phyloP scores from a whole-genome alignment of 805 yeast species.

The Myxozyma melibiosi region DNA sequence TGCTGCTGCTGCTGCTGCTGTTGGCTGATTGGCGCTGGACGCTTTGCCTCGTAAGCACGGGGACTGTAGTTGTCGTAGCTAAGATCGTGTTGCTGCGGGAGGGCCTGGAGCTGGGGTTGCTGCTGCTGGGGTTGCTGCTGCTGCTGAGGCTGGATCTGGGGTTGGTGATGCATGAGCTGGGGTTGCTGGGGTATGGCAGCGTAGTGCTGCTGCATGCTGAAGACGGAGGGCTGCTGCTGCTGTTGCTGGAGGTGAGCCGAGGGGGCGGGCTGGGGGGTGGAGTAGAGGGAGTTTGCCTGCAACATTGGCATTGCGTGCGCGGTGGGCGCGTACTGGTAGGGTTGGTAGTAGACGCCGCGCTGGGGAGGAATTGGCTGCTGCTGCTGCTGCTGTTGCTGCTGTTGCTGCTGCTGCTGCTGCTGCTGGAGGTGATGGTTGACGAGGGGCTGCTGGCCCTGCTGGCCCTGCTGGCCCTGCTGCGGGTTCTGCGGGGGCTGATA shows the following conservation, averaged over 20 bases:
- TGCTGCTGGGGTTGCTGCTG: slow-evolving; percentile 17
- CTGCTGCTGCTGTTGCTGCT: slow-evolving; percentile 5
- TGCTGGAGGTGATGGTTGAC: slow-evolving; percentile 5
- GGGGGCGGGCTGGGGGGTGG: background rate
- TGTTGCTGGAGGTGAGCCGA: background rate
- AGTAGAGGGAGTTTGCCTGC: slow-evolving; percentile 2
- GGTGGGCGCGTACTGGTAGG: slow-evolving; percentile 7
- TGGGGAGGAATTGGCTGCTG: slow-evolving; percentile 7
- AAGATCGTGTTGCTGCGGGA: slow-evolving; percentile 15
- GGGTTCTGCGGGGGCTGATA: slow-evolving; percentile 12
- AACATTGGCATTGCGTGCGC: slow-evolving; percentile 8
- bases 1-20: slow-evolving; percentile 1
- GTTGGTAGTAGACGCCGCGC: background rate
- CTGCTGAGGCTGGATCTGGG: background rate
- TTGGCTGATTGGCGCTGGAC: background rate
- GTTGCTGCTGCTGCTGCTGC: slow-evolving; percentile 3
- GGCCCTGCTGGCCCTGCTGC: slow-evolving; percentile 12
- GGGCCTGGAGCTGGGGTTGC: slow-evolving; percentile 15
- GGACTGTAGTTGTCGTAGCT: slow-evolving; percentile 2
- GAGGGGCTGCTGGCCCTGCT: slow-evolving; percentile 8
- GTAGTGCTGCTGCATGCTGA: slow-evolving; percentile 8
- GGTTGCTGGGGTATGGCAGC: slow-evolving; percentile 5
- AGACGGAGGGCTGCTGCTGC: slow-evolving; percentile 5
- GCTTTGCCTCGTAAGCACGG: slow-evolving; percentile 4
- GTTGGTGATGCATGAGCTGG: slow-evolving; percentile 13